Evolutionary conservation across 345 rosid species (phyloP), one percentile per base, ranked within the genome.

Genomic region (Aquilaria malaccensis): DNA sequence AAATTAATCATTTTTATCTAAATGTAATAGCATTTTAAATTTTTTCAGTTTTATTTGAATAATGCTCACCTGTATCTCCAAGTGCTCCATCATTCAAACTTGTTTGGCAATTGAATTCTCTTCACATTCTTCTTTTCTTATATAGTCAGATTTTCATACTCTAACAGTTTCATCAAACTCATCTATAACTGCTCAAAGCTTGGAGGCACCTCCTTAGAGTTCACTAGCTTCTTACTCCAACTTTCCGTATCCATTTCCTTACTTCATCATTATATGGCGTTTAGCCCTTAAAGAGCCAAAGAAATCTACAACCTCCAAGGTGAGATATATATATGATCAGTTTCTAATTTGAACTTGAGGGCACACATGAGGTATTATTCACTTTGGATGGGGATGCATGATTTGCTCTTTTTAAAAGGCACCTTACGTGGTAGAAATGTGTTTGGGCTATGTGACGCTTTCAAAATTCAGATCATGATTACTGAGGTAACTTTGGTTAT

Each of bases 81-180:
- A 83, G 79, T 32, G 84, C 79, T 52, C 84, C 84, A 7, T 9
- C 43, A 37, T 59, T 76, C 69, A 74, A 69, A 83, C 68, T 65
- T 80, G 55, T 72, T 81, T 2, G 85, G 62, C 70, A 80, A 55
- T 47, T 77, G 84, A 7, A 83, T 81, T 71, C 84, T 77, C 73
- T 80, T 80, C 68, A 80, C 83, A 53, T 83, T 80, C 56, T 83
- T 81, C 50, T 80, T 84, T 69, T 83, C 87, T 31, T 74, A 43
- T 33, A 83, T 82, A 45, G 80, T 79, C 83, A 75, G 75, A 64
- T 50, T 69, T 11, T 84, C 85, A 7, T 83, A 77, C 71, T 76
- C 75, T 0, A 77, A 65, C 11, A 80, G 87, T 71, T 63, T 83
- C 33, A 62, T 61, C 0, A 77, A 58, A 11, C 70, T 77, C 82